A percentile compares a stretch with the other conserved stretches of the same genome.
Evolutionary conservation across 2,329 filamentous ascomycete genomes (phyloP).

Genomic region (Fusarium heterosporum): DNA sequence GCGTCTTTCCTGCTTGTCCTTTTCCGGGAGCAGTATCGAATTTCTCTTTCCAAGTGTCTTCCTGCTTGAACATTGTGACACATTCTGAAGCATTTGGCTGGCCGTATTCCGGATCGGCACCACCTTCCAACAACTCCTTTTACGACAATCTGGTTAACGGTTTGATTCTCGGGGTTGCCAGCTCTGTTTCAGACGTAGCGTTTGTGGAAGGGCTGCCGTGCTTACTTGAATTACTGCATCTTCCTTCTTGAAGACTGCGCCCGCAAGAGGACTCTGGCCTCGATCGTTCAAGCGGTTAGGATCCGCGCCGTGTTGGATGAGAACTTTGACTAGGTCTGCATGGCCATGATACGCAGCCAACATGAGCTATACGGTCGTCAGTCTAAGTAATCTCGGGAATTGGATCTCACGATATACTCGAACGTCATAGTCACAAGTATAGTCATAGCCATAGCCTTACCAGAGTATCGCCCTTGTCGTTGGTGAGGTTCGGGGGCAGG

Average conservation of each 20-base stretch:
- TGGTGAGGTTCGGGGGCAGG: conserved; percentile 76
- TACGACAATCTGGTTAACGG: not conserved
- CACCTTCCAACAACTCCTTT: conserved; percentile 62
- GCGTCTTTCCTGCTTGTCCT: conserved; percentile 47
- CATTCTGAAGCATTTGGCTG: conserved; percentile 62
- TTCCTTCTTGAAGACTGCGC: conserved; percentile 79
- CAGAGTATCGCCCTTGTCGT: conserved; percentile 78
- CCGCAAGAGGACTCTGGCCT: conserved; percentile 76
- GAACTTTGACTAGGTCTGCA: conserved; percentile 67
- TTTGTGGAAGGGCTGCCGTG: too few relatives aligned
- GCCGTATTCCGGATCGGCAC: conserved; percentile 66
- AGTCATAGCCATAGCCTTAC: conserved; percentile 48
- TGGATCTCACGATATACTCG: not conserved
- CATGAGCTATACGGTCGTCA: conserved; percentile 67
- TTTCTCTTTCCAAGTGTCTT: conserved; percentile 61
- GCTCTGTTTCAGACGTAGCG: not conserved
- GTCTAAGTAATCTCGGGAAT: not conserved
- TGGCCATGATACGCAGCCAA: conserved; percentile 78
- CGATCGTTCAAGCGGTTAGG: conserved; percentile 75
- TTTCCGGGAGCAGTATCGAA: conserved; percentile 63
- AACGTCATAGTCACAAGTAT: conserved; percentile 40
- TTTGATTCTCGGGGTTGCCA: not conserved
- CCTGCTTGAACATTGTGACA: conserved; percentile 64
- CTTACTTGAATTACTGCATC: conserved; percentile 70
- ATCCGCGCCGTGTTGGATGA: conserved; percentile 73